Evolutionary conservation across 106 monocot species (phyloP).

Genomic region (Narthecium ossifragum): DNA sequence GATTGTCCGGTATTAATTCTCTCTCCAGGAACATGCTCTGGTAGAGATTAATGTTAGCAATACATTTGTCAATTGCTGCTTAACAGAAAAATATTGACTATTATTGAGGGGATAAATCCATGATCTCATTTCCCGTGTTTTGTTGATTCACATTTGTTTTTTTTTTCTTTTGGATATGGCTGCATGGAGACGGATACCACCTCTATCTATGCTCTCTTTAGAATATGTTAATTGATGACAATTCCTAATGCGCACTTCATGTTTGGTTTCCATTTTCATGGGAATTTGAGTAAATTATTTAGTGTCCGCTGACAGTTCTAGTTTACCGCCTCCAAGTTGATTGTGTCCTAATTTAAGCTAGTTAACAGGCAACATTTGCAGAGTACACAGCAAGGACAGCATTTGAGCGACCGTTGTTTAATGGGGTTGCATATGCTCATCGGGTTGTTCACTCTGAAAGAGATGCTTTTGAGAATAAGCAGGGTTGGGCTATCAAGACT

Average conservation of each 20-base stretch:
- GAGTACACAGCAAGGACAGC: constrained; percentile 78
- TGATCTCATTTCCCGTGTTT: not conserved
- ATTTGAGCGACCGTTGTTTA: constrained; percentile 88
- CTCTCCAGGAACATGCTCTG: no score
- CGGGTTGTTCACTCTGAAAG: constrained; percentile 78
- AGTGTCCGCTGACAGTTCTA: no score
- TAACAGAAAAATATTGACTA: not conserved
- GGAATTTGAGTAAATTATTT: no score
- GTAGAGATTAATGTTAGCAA: not conserved
- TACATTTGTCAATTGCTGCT: not conserved
- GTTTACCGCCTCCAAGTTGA: not conserved
- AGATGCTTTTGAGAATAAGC: constrained; percentile 70
- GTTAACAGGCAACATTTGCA: constrained; percentile 69
- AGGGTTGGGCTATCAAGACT: constrained; percentile 87
- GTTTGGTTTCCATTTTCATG: not conserved
- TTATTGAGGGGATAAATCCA: not conserved
- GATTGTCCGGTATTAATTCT: no score
- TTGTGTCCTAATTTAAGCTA: constrained; percentile 1
- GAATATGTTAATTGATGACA: not conserved
- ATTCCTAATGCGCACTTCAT: not conserved
- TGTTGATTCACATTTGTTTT: no score
- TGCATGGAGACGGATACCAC: no score
- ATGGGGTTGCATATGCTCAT: constrained; percentile 91
- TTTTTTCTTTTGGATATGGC: no score
- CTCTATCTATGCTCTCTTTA: not conserved